Evolutionary conservation across 352 stramenopile genomes (phyloP).

Genomic region (Phytophthora pseudosyringae): DNA sequence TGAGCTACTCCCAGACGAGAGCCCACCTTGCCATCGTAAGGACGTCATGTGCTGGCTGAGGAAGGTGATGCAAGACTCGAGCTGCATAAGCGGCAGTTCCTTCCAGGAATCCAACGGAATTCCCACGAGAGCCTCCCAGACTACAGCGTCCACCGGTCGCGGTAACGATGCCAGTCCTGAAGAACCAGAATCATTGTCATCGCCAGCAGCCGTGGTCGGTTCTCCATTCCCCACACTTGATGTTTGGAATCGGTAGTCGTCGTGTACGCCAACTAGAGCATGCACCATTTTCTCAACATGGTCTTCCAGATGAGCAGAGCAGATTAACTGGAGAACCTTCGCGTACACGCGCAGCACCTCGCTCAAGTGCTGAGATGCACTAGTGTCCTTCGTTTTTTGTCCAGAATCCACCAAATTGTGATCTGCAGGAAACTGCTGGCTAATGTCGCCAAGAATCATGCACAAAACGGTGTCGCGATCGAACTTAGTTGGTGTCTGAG

Average conservation of each 20-base stretch:
- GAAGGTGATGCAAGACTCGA: conserved; percentile 60
- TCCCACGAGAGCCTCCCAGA: conserved; percentile 73
- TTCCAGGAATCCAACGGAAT: conserved; percentile 61
- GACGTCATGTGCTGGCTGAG: conserved; percentile 68
- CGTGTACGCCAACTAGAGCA: conserved; percentile 78
- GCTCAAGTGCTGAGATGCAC: conserved; percentile 34
- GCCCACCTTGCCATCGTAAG: conserved; percentile 56
- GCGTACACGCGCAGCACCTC: conserved; percentile 79
- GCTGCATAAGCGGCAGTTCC: conserved; percentile 44
- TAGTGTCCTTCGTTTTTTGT: conserved; percentile 25
- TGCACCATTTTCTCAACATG: conserved; percentile 86
- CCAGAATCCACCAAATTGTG: conserved; percentile 30
- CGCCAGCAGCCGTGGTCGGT: conserved; percentile 8
- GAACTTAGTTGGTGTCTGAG: conserved; percentile 66
- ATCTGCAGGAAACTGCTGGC: conserved; percentile 59
- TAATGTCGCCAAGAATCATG: conserved; percentile 80
- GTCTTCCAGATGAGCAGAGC: conserved; percentile 67
- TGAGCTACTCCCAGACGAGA: conserved; percentile 26
- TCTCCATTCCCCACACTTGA: conserved; percentile 21
- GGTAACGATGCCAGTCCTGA: conserved; percentile 37
- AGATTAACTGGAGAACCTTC: conserved; percentile 75
- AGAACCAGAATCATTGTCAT: conserved; percentile 11
- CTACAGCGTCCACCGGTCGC: conserved; percentile 59
- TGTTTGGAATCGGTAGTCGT: conserved; percentile 80
- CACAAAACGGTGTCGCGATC: conserved; percentile 83